A percentile compares a stretch with the other conserved stretches of the same genome.
Evolutionary conservation across 1,139 yeast genomes (phyloP).

Genomic region (Petasospora rhodanensis): DNA sequence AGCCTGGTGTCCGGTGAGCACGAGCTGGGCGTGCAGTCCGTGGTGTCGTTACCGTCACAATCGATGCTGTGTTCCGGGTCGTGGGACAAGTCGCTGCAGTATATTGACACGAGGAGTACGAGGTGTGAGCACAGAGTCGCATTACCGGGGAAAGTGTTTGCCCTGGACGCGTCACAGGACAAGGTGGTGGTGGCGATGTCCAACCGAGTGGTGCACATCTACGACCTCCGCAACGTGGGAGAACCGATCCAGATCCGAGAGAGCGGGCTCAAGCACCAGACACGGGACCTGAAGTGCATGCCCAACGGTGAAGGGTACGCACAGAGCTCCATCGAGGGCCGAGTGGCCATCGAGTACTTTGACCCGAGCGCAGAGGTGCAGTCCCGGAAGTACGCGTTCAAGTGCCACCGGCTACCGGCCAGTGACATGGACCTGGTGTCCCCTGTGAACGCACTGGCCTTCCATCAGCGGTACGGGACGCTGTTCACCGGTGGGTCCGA

Average conservation of each 20-base stretch:
- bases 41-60: slow-evolving; percentile 3
- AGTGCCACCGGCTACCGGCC: slow-evolving; percentile 59
- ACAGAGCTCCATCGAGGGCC: slow-evolving; percentile 79
- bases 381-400: slow-evolving; percentile 65
- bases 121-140: slow-evolving; percentile 12
- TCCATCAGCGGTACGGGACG: slow-evolving; percentile 42
- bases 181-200: slow-evolving; percentile 55
- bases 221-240: slow-evolving; percentile 46
- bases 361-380: slow-evolving; percentile 47
- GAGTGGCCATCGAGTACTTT: slow-evolving; percentile 77
- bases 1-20: slow-evolving; percentile 10
- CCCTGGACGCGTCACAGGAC: slow-evolving; percentile 50
- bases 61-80: slow-evolving; percentile 40
- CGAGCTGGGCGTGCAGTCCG: slow-evolving; percentile 17
- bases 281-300: slow-evolving; percentile 54
- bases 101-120: slow-evolving; percentile 32
- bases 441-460: slow-evolving; percentile 69
- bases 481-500: slow-evolving; percentile 81
- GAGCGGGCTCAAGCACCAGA: slow-evolving; percentile 71
- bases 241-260: slow-evolving; percentile 52
- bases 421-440: slow-evolving; percentile 56
- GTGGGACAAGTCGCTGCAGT: slow-evolving; percentile 47
- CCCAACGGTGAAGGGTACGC: slow-evolving; percentile 67
- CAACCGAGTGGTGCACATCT: slow-evolving; percentile 50
- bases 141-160: slow-evolving; percentile 54